Base-by-base conservation (phyloP, 2,329 filamentous ascomycete species). In the Scortechinia acanthostroma region DNA sequence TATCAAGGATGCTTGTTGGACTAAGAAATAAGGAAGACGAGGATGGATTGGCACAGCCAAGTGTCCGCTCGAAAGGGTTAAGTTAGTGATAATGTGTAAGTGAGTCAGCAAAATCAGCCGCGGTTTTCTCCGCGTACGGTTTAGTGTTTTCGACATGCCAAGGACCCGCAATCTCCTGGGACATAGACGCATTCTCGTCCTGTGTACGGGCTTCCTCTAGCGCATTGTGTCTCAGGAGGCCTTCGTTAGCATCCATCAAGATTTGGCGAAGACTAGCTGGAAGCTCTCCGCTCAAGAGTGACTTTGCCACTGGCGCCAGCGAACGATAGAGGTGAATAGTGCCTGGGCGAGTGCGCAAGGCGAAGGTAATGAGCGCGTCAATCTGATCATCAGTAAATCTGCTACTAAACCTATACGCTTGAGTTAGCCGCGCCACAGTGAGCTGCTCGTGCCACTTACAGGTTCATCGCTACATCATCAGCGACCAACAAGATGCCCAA, bases 341-440 rank as follows among this genome's bases (percentile, higher is more conserved):
- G 13, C 49, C 47, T 37, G 49, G 47, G 16, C 45, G 43, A 46
- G 47, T 49, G 42, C 46, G 43, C 42, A 46, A 46, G 35, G 23
- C 21, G n/a, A 49, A 49, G 17, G 47, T 46, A 16, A 44, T 40
- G 28, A 50, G 46, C 22, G 19, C 48, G 45, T 46, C 22, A 14
- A 46, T 42, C 19, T 46, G 44, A 14, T 16, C 16, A 6, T 15
- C 19, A 30, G 25, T 45, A 40, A 46, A 46, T 17, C 33, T n/a
- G 13, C 35, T 21, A 30, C n/a, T 30, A 30, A 10, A 30, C 25
- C 25, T 30, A 30, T 10, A 30, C n/a, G n/a, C n/a, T n/a, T 30
- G 25, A n/a, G 25, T 30, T n/a, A 30, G n/a, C n/a, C n/a, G 25
- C 10, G 25, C 25, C 25, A 30, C 25, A 30, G 25, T 30, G 25